A percentile compares a stretch with the other conserved stretches of the same genome.
Conservation (phyloP, 2,329 filamentous ascomycete genomes). For the Colletotrichum sp. region DNA sequence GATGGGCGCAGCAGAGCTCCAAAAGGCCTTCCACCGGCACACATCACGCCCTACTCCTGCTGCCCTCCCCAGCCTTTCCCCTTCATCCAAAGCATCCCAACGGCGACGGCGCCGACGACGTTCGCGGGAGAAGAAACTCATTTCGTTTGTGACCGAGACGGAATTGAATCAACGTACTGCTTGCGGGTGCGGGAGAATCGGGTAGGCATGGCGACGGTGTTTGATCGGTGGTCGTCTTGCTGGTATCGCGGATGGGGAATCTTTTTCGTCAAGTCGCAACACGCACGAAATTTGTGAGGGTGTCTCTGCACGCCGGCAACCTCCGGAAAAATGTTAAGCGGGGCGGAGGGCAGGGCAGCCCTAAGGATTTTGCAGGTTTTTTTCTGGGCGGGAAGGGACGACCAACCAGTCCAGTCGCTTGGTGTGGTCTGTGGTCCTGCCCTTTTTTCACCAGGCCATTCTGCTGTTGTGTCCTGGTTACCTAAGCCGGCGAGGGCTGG, state of each 20-base stretch:
- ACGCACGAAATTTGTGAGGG: conserved; percentile 37
- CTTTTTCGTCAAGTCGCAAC: conserved; percentile 31
- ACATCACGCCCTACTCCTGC: background rate
- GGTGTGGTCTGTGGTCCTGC: background rate
- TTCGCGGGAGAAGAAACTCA: conserved; percentile 18
- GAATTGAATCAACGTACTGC: conserved; percentile 62
- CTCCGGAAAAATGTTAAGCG: conserved; percentile 39
- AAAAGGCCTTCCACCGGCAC: background rate
- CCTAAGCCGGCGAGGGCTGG: background rate
- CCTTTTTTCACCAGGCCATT: background rate
- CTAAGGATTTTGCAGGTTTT: conserved; percentile 32
- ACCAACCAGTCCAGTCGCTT: background rate
- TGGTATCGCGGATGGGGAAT: conserved; percentile 40
- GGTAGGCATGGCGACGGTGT: conserved; percentile 56
- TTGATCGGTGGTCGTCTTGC: conserved; percentile 30
- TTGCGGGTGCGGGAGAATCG: conserved; percentile 78
- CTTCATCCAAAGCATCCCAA: background rate
- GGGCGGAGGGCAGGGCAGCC: conserved; percentile 44
- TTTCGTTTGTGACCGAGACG: background rate
- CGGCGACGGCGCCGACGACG: conserved; percentile 20
- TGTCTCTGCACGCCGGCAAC: conserved; percentile 39
- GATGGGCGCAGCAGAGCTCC: background rate
- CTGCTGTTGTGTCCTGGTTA: background rate
- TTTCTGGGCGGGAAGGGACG: background rate
- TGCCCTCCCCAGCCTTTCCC: background rate